phyloP scores from a whole-genome alignment of 768 basidiomycete species.

The Hemileccinum rubropunctum region DNA sequence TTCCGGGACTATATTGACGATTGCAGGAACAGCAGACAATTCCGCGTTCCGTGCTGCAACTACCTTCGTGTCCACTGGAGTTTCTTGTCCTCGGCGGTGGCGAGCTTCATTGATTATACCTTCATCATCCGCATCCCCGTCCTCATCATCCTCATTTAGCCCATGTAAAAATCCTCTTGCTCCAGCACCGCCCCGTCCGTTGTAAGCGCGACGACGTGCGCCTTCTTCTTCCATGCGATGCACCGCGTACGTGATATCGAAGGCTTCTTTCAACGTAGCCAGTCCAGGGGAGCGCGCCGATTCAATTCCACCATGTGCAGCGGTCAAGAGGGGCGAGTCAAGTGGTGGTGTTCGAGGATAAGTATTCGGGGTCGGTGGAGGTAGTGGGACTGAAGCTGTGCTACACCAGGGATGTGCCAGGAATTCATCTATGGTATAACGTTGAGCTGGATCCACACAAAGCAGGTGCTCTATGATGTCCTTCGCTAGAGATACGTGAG shows the following conservation, averaged over 20 bases:
- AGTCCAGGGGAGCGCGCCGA: conserved; percentile 85
- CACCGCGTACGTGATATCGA: conserved; percentile 98
- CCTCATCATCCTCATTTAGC: conserved; percentile 93
- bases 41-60: conserved; percentile 11
- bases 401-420: conserved; percentile 95
- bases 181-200: conserved; percentile 76
- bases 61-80: conserved; percentile 6
- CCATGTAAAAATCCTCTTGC: conserved; percentile 74
- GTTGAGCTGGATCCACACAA: conserved; percentile 91
- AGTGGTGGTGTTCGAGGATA: conserved; percentile 46
- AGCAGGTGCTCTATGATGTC: conserved; percentile 93
- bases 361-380: conserved; percentile 61
- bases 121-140: conserved; percentile 47
- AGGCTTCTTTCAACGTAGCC: conserved; percentile 93
- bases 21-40: background rate
- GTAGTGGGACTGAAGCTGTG: conserved; percentile 57
- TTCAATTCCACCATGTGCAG: conserved; percentile 73
- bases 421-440: conserved; percentile 98
- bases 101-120: conserved; percentile 49
- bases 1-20: conserved; percentile 19
- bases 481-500: conserved; percentile 59
- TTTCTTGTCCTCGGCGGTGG: conserved; percentile 36
- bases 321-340: conserved; percentile 89
- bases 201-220: conserved; percentile 77
- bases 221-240: conserved; percentile 99